Base-by-base conservation (phyloP, 1,284 basidiomycete genomes). In the Cutaneotrichosporon sp. region DNA sequence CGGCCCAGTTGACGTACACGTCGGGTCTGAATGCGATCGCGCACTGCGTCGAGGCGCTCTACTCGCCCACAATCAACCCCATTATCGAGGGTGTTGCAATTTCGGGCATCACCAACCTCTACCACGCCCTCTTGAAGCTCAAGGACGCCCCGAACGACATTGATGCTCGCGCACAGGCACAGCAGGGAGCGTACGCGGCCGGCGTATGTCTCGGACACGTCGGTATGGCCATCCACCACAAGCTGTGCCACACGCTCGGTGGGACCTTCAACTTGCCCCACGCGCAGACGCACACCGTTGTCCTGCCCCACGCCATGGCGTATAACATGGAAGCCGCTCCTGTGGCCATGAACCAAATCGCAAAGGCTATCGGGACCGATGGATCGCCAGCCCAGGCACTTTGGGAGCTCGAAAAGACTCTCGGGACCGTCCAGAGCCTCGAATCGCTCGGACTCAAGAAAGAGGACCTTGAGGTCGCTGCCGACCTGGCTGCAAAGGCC, bases 11-110 rank as follows among this genome's bases (percentile, higher is more conserved):
- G 72, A 82, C 81, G 10, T 76, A 81, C 57, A 83, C 83, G 3
- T 81, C 79, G 32, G 82, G 82, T 31, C 70, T 84, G 55, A 84
- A 84, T 69, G 82, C 83, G 13, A 81, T 84, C 63, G 83, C 82
- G 0, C 83, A 84, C 68, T 79, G 82, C 38, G 67, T 83, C 40
- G 82, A 84, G 64, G 82, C 82, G 0, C 69, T 83, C 9, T 83
- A 82, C 72, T 76, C 81, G 7, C 65, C 72, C 56, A 78, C 82
- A 26, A 72, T 77, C 13, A 84, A 83, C 68, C 83, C 83, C 0
- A 76, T 84, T 62, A 80, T 78, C 38, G 79, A 81, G 63, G 73
- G 77, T 36, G 76, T 83, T 53, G 83, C 83, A 5, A 73, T 81
- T 51, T 76, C 81, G 57, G 83, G 83, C 30, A 81, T 83, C 40